Evolutionary conservation across 2,329 filamentous ascomycete species (phyloP).

Genomic region (Leptodontidium sp.): DNA sequence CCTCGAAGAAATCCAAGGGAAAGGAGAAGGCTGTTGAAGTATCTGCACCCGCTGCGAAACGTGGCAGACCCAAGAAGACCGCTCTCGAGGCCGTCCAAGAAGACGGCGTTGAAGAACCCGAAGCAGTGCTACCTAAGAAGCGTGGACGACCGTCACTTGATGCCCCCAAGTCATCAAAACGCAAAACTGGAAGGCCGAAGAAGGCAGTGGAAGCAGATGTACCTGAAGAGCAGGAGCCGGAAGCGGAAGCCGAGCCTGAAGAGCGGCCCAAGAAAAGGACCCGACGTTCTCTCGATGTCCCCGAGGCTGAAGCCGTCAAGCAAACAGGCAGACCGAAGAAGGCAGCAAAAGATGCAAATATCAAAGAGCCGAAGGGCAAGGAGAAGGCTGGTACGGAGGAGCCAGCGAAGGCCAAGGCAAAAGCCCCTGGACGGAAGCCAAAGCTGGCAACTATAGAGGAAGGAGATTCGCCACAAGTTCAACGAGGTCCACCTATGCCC

Average conservation of each 20-base stretch:
- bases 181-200: conserved; percentile 25
- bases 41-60: conserved; percentile 40
- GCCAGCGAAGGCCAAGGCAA: conserved; percentile 24
- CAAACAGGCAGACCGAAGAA: conserved; percentile 24
- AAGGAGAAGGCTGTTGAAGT: conserved; percentile 41
- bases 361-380: conserved; percentile 32
- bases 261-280: conserved; percentile 35
- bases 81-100: conserved; percentile 25
- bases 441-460: conserved; percentile 39
- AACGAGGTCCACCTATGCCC: conserved; percentile 49
- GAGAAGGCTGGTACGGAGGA: background rate
- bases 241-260: conserved; percentile 18
- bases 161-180: conserved; percentile 19
- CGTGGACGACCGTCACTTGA: conserved; percentile 22
- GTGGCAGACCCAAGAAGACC: conserved; percentile 42
- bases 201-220: conserved; percentile 30
- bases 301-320: conserved; percentile 18
- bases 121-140: conserved; percentile 8
- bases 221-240: conserved; percentile 21
- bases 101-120: conserved; percentile 22
- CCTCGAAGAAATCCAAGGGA: conserved; percentile 33
- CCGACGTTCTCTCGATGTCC: conserved; percentile 31
- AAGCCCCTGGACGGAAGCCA: conserved; percentile 31
- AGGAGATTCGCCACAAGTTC: conserved; percentile 41
- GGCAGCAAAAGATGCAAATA: conserved; percentile 24